These are phyloP conservation scores for Penicillium freii DNA, from an alignment of 2,329 filamentous ascomycete species.

Conservation along the genomic window DNA sequence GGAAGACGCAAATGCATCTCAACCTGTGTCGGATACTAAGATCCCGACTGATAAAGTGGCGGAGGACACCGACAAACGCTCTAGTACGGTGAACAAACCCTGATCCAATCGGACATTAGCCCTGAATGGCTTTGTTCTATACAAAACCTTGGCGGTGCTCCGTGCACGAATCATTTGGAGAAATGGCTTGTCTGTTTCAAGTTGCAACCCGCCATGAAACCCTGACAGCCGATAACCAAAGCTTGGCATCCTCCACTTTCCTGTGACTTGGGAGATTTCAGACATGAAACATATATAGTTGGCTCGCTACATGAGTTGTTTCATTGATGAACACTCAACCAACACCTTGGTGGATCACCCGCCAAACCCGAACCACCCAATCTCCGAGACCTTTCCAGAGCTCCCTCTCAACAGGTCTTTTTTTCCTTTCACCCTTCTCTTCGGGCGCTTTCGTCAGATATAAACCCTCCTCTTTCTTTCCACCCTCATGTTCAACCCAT, in stretches of 20 bases:
- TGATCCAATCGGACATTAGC: slow-evolving; percentile 8
- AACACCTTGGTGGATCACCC: neutral
- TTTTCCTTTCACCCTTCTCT: neutral
- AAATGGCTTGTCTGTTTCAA: slow-evolving; percentile 4
- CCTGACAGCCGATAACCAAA: slow-evolving; percentile 3
- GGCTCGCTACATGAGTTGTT: neutral
- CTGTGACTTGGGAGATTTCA: neutral
- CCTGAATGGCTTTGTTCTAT: slow-evolving; percentile 14
- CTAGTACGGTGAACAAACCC: slow-evolving; percentile 16
- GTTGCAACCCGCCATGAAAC: slow-evolving; percentile 1
- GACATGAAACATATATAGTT: neutral
- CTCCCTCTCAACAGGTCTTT: neutral
- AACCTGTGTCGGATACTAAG: slow-evolving; percentile 4
- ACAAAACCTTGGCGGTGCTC: slow-evolving; percentile 8
- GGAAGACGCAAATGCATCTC: slow-evolving; percentile 1
- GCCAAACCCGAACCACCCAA: neutral
- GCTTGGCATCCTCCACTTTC: slow-evolving; percentile 2
- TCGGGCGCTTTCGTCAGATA: neutral
- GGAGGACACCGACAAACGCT: slow-evolving; percentile 10
- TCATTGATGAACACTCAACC: neutral
- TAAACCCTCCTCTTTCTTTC: neutral
- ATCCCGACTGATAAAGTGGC: neutral
- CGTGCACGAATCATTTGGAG: slow-evolving; percentile 2
- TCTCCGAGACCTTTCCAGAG: neutral
- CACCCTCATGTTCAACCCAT: neutral